Evolutionary conservation across 192 early-diverging fungal genomes (phyloP).

Genomic region (Podila horticola): DNA sequence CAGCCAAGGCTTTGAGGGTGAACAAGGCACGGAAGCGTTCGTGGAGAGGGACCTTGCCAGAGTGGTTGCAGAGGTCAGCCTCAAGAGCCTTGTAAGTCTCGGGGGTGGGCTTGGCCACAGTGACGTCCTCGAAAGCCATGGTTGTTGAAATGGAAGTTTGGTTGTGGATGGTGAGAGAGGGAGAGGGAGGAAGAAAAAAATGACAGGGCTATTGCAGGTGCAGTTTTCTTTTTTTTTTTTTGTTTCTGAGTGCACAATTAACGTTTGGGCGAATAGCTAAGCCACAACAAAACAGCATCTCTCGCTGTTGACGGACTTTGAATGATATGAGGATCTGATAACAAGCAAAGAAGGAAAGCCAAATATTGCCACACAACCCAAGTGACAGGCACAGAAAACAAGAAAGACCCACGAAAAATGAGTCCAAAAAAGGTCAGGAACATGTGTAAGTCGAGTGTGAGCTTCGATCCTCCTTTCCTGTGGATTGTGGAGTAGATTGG

Average conservation of each 20-base stretch:
- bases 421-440: too few species aligned
- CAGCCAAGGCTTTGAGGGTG: conserved; percentile 85
- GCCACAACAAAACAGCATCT: too few species aligned
- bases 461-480: too few species aligned
- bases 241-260: neutral
- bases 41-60: conserved; percentile 74
- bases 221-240: neutral
- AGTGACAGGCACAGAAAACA: too few species aligned
- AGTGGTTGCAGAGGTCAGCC: conserved; percentile 66
- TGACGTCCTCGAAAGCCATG: conserved; percentile 50
- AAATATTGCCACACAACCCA: too few species aligned
- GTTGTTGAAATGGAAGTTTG: neutral
- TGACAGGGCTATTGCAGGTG: neutral
- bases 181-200: neutral
- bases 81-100: conserved; percentile 70
- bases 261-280: neutral
- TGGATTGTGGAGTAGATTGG: too few species aligned
- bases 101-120: conserved; percentile 27
- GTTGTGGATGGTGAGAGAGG: neutral
- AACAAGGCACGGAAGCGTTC: conserved; percentile 95
- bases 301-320: too few species aligned
- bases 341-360: too few species aligned
- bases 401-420: too few species aligned
- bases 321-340: too few species aligned
- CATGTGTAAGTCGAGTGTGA: too few species aligned